phyloP scores from a whole-genome alignment of 352 stramenopile species.

The Phytophthora multivora region DNA sequence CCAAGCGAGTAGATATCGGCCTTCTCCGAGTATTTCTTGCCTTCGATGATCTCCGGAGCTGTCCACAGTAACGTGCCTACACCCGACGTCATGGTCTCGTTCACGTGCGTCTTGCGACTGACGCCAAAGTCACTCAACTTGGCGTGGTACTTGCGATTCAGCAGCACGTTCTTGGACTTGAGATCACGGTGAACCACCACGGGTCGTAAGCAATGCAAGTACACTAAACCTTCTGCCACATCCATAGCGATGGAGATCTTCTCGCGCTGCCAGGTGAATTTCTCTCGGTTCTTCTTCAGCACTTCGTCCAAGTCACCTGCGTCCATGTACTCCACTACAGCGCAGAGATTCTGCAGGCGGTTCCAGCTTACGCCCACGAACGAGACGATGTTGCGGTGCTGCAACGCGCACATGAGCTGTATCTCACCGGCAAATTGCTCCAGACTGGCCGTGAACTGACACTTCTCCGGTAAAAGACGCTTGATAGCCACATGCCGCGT shows the following conservation, averaged over 20 bases:
- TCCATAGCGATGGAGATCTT: slow-evolving; percentile 87
- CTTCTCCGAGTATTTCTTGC: slow-evolving; percentile 86
- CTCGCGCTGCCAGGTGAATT: slow-evolving; percentile 67
- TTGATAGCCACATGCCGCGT: slow-evolving; percentile 80
- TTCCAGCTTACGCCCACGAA: slow-evolving; percentile 80
- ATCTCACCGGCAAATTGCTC: slow-evolving; percentile 79
- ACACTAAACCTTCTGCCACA: slow-evolving; percentile 81
- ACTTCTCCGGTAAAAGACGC: slow-evolving; percentile 64
- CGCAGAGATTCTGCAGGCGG: slow-evolving; percentile 66
- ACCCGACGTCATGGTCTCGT: slow-evolving; percentile 80
- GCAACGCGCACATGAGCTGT: slow-evolving; percentile 66
- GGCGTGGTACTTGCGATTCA: slow-evolving; percentile 65
- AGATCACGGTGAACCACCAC: slow-evolving; percentile 86
- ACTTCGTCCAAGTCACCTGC: slow-evolving; percentile 66
- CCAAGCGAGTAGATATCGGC: slow-evolving; percentile 90
- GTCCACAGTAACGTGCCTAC: slow-evolving; percentile 86
- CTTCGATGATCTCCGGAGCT: slow-evolving; percentile 88
- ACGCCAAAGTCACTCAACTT: slow-evolving; percentile 92
- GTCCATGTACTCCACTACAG: slow-evolving; percentile 85
- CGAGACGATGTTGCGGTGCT: slow-evolving; percentile 80
- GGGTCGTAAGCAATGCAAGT: slow-evolving; percentile 77
- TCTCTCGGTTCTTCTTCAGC: slow-evolving; percentile 53
- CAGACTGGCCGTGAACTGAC: slow-evolving; percentile 49
- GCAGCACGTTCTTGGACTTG: slow-evolving; percentile 88
- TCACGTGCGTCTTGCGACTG: slow-evolving; percentile 69